These are phyloP conservation scores for Atkinsonella hypoxylon DNA, from an alignment of 2,329 filamentous ascomycete genomes.

Conservation along the genomic window DNA sequence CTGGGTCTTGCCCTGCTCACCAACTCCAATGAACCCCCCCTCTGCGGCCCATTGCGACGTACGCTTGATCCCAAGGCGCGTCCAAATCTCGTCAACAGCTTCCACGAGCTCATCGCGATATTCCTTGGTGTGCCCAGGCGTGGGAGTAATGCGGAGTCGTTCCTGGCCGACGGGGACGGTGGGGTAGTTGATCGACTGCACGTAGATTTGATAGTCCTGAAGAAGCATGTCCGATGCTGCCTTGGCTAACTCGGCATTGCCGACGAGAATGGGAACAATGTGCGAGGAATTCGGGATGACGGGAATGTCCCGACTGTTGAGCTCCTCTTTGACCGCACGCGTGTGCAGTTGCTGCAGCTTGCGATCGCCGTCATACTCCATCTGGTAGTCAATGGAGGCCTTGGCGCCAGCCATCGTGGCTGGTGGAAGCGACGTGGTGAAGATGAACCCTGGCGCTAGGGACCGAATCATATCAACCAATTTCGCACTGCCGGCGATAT, in stretches of 20 bases:
- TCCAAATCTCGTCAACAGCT: conserved; percentile 82
- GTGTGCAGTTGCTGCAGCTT: conserved; percentile 93
- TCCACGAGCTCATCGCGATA: conserved; percentile 77
- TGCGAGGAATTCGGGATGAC: conserved; percentile 97
- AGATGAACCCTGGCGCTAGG: conserved; percentile 94
- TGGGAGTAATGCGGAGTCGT: conserved; percentile 88
- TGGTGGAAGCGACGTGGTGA: conserved; percentile 91
- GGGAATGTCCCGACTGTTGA: conserved; percentile 72
- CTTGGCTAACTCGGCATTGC: conserved; percentile 87
- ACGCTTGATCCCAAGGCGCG: conserved; percentile 77
- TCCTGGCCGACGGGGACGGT: conserved; percentile 98
- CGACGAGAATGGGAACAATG: conserved; percentile 88
- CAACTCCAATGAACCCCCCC: conserved; percentile 91
- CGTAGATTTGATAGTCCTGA: conserved; percentile 84
- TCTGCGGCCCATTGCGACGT: conserved; percentile 84
- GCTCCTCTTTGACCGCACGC: conserved; percentile 77
- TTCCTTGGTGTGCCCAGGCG: conserved; percentile 76
- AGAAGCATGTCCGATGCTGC: conserved; percentile 85
- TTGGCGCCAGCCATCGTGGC: conserved; percentile 93
- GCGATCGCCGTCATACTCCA: conserved; percentile 72
- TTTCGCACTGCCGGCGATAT: conserved; percentile 81
- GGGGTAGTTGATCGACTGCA: conserved; percentile 98
- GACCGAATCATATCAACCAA: conserved; percentile 90
- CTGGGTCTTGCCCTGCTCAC: conserved; percentile 50
- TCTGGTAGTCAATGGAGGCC: conserved; percentile 88